Conservation (phyloP, 106 monocot species). For the Acorus calamus region DNA sequence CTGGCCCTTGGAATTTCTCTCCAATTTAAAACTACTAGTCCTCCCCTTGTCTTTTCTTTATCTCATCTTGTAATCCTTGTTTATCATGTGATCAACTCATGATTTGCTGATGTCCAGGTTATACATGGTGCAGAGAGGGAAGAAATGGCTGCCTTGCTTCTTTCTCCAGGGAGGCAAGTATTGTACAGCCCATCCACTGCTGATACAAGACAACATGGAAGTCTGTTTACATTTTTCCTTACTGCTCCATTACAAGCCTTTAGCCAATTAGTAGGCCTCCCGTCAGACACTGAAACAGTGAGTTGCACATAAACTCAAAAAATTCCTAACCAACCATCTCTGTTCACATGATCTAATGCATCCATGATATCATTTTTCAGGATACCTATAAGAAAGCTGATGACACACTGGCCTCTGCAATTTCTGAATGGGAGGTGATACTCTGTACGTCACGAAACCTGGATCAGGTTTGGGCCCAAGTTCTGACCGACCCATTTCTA, state of each 20-base stretch:
- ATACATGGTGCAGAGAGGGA: constrained; percentile 77
- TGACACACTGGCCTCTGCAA: constrained; percentile 50
- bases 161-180: constrained; percentile 55
- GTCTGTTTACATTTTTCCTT: constrained; percentile 85
- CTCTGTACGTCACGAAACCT: constrained; percentile 65
- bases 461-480: constrained; percentile 70
- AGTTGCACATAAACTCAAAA: constrained; percentile 6
- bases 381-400: constrained; percentile 41
- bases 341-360: no score
- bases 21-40: no score
- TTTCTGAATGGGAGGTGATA: constrained; percentile 72
- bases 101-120: constrained; percentile 28
- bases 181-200: constrained; percentile 20
- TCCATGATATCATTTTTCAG: constrained; percentile 22
- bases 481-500: constrained; percentile 81
- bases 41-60: no score
- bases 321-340: neutral
- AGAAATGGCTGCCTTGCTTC: constrained; percentile 72
- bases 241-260: constrained; percentile 86
- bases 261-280: constrained; percentile 56
- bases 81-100: no score
- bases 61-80: no score
- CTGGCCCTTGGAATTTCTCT: no score
- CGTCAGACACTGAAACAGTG: constrained; percentile 50
- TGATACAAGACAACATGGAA: constrained; percentile 40